Evolutionary conservation across 2,329 filamentous ascomycete genomes (phyloP).

Genomic region (Aspergillus amoenus): DNA sequence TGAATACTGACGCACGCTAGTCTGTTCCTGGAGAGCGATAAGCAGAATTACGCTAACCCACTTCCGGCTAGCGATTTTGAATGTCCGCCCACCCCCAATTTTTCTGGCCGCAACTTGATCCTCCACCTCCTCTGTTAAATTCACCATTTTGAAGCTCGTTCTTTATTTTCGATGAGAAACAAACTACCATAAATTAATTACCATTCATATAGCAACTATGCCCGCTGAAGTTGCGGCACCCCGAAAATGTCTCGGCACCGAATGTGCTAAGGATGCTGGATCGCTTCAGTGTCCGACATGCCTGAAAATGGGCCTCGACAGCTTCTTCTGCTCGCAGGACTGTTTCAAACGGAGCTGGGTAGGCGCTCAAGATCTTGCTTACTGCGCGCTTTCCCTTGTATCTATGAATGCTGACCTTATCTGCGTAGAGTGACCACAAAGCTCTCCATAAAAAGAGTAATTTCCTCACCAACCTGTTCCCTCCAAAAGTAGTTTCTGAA

Average conservation of each 20-base stretch:
- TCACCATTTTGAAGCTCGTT: neutral
- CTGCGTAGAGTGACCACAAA: constrained; percentile 74
- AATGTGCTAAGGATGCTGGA: constrained; percentile 84
- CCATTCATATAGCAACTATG: constrained; percentile 19
- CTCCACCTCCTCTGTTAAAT: neutral
- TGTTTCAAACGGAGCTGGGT: constrained; percentile 99
- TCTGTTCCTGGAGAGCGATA: neutral
- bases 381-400: constrained; percentile 9
- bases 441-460: constrained; percentile 76
- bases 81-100: neutral
- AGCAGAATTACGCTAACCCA: neutral
- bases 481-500: constrained; percentile 84
- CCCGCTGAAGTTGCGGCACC: constrained; percentile 28
- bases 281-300: constrained; percentile 92
- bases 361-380: constrained; percentile 41
- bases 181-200: too few relatives aligned
- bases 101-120: constrained; percentile 1
- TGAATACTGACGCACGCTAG: neutral
- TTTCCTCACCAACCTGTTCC: constrained; percentile 69
- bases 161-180: neutral
- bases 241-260: constrained; percentile 68
- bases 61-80: neutral
- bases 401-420: constrained; percentile 13
- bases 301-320: constrained; percentile 84
- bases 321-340: constrained; percentile 96